These are phyloP conservation scores for Hippophae rhamnoides DNA, from an alignment of 306 rosid species.

Conservation along the genomic window DNA sequence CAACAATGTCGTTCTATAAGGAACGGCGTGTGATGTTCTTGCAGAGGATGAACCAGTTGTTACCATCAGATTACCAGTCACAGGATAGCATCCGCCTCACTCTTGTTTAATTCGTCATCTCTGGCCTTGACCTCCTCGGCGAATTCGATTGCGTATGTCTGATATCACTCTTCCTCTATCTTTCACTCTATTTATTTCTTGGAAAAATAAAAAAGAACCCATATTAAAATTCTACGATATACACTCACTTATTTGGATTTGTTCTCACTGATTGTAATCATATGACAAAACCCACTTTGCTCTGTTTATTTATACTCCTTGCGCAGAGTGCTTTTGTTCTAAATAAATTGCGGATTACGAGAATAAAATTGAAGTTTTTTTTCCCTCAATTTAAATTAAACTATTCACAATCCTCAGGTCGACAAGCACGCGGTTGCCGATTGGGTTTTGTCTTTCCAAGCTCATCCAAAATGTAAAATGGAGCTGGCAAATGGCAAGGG, in stretches of 20 bases:
- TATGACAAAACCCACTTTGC: too few relatives aligned
- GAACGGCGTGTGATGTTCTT: constrained; percentile 48
- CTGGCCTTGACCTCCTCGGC: constrained; percentile 66
- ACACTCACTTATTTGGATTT: too few relatives aligned
- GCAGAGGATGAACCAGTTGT: constrained; percentile 57
- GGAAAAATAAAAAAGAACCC: not conserved
- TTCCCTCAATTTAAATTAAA: not conserved
- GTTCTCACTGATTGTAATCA: too few relatives aligned
- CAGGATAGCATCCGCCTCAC: constrained; percentile 90
- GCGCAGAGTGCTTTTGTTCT: too few relatives aligned
- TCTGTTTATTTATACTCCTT: too few relatives aligned
- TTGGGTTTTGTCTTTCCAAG: constrained; percentile 85
- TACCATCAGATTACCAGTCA: constrained; percentile 50
- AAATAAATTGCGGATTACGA: not conserved
- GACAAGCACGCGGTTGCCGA: constrained; percentile 50
- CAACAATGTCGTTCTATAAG: constrained; percentile 29
- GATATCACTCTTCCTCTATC: too few relatives aligned
- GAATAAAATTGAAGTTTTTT: not conserved
- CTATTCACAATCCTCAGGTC: constrained; percentile 26
- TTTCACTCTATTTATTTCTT: not conserved
- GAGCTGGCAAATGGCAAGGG: constrained; percentile 39
- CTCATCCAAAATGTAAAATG: constrained; percentile 32
- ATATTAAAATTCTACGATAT: not conserved
- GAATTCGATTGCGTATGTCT: constrained; percentile 36
- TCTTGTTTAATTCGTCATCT: constrained; percentile 78